Conservation (phyloP, 2,329 filamentous ascomycete genomes). For the Fusarium sp. region DNA sequence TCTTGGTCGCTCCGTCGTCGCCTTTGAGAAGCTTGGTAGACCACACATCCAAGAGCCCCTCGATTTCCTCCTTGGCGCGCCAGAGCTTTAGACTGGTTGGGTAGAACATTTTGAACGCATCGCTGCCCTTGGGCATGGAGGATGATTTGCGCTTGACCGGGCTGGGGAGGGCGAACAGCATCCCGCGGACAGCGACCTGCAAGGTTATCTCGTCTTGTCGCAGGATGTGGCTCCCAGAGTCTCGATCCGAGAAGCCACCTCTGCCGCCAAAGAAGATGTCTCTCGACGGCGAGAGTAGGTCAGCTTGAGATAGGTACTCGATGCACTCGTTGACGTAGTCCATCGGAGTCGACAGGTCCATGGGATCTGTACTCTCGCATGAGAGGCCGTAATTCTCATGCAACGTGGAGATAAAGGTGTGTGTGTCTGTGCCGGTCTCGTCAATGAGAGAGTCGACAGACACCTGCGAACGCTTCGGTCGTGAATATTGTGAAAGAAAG, state of each 20-base stretch:
- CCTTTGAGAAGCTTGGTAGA: constrained; percentile 68
- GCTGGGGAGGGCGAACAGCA: constrained; percentile 84
- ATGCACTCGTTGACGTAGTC: constrained; percentile 87
- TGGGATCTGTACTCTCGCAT: constrained; percentile 67
- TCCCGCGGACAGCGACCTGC: constrained; percentile 85
- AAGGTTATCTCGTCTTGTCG: constrained; percentile 96
- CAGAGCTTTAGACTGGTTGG: constrained; percentile 85
- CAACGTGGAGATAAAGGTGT: constrained; percentile 87
- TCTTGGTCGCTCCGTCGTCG: constrained; percentile 53
- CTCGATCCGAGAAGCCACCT: constrained; percentile 61
- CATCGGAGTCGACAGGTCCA: constrained; percentile 68
- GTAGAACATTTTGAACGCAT: constrained; percentile 91
- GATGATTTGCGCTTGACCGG: constrained; percentile 78
- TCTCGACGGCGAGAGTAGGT: constrained; percentile 80
- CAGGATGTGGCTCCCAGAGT: constrained; percentile 75
- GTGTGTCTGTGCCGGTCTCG: constrained; percentile 90
- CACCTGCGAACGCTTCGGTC: constrained; percentile 71
- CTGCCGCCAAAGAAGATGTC: constrained; percentile 72
- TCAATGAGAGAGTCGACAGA: constrained; percentile 82
- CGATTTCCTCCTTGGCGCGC: constrained; percentile 83
- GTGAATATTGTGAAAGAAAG: constrained; percentile 65
- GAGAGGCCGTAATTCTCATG: constrained; percentile 95
- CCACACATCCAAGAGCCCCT: constrained; percentile 76
- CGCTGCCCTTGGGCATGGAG: constrained; percentile 57
- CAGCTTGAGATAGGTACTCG: constrained; percentile 85